Evolutionary conservation across 2,329 filamentous ascomycete species (phyloP), one percentile per base, ranked within the genome.

Genomic region (Monosporascus sp.): DNA sequence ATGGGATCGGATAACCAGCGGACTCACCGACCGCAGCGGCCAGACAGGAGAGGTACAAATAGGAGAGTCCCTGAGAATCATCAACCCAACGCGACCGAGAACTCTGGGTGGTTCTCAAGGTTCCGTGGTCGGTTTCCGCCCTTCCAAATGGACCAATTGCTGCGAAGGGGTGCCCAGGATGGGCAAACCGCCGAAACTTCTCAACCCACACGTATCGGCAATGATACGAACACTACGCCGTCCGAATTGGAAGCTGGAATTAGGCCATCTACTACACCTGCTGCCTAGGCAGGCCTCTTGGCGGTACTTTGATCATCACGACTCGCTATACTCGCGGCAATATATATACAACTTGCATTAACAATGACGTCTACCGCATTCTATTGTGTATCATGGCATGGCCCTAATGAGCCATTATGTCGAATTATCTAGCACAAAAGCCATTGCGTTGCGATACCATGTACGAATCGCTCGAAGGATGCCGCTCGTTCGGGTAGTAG

Each of bases 241-340:
- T 74, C 74, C 49, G 74, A 78, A 57, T 68, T 79, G 11, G 76
- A 79, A 62, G 70, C 76, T 24, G 76, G 73, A 51, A 65, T 66
- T 49, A 69, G 70, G 49, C 60, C 63, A 36, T 56, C 63, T 8
- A 56, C 58, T 15, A 20, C 20, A 14, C 31, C 31, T 34, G 4
- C 9, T 14, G 9, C 31, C 31, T 34, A 34, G 31, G 31, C 9
- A 14, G 31, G 31, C 14, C 31, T 34, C 31, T 34, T 34, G 31
- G 8, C 25, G 42, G 17, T n/a, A n/a, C n/a, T 25, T 22, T n/a
- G 22, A 49, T 45, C 22, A 44, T 38, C 18, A 22, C 31, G 31
- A 34, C 42, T 27, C 20, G 42, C 24, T 31, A 25, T n/a, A 47
- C 14, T 18, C 42, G 6, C 24, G 9, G n/a, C 14, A 20, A 41